Evolutionary conservation across 768 basidiomycete genomes (phyloP), one percentile per base, ranked within the genome.

Genomic region (Leccinellum albellum): DNA sequence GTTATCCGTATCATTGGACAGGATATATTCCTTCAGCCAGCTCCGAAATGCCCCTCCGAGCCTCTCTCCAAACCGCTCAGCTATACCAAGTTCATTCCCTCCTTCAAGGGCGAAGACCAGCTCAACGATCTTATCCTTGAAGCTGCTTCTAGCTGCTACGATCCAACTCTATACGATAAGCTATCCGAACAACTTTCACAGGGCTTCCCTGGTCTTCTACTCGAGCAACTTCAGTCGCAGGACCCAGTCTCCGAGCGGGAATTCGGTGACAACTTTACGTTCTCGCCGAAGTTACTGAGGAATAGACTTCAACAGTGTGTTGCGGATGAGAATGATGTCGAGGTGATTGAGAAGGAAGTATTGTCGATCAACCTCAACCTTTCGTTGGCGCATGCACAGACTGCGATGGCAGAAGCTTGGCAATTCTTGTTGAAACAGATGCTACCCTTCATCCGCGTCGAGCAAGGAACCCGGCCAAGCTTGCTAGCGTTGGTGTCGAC

Each of bases 341-440:
- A 83, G 12, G 73, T 73, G 5, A 74, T 84, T 14, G 82, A 89
- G 61, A 82, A 79, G 50, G 78, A 80, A 32, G 73, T 93, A 3
- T 76, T 82, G 49, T 84, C 86, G 1, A 84, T 95, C 69, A 97
- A 97, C 70, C 79, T 94, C 61, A 94, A 95, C 67, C 80, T 94
- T 49, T 94, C 93, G 1, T 75, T 97, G 37, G 78, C 89, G 21
- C 88, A 96, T 63, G 80, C 89, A 1, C 90, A 95, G 69, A 82
- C 82, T 2, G 75, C 83, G 2, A 77, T 93, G 46, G 82, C 88
- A 0, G 84, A 89, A 55, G 82, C 92, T 4, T 96, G 91, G 91
- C 84, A 86, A 51, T 77, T 79, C 46, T 71, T 96, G 45, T 76
- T 94, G 44, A 80, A 83, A 42, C 83, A 85, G 64, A 75, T 83